Evolutionary conservation across 768 basidiomycete genomes (phyloP), one percentile per base, ranked within the genome.

Genomic region (Russula griseocarnosa): DNA sequence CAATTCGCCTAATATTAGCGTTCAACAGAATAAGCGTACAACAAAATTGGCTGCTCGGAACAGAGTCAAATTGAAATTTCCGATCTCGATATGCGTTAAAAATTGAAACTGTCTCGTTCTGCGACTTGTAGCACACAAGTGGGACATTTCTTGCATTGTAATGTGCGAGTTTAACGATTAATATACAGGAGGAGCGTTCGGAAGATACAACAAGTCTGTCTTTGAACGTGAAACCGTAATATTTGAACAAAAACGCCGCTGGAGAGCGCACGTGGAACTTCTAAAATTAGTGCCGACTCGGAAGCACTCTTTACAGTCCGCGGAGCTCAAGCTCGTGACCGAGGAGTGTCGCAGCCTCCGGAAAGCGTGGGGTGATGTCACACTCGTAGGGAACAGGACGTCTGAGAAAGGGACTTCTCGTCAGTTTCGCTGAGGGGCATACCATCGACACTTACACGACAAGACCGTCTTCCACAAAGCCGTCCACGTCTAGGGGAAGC

Each of bases 391-490:
- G 66, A n/a, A 66, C 11, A 16, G 66, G 66, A 11, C 63, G 66
- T 51, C 66, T 67, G 50, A 28, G 10, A 20, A 36, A 40, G 7
- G 14, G 24, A 20, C 46, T n/a, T 36, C 5, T 26, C 1, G 40
- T 59, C 24, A 64, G 24, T 42, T 47, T 65, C 49, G 46, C 28
- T 28, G 13, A 18, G 22, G 16, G 28, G n/a, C 28, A 30, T 20
- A 13, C 46, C 6, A 24, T 18, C n/a, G 10, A 34, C 22, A 50
- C 66, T 67, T 55, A 67, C 66, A 67, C 66, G 26, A 67, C 66
- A 14, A 67, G 66, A 30, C 66, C 66, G 16, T 60, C 63, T 55
- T 67, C 66, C n/a, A 67, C 63, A 30, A 64, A 67, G 8, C 66
- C 66, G 40, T 67, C 66, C 44, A 67, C 63, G n/a, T 67, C 55